Conservation (phyloP, 2,329 filamentous ascomycete genomes). For the Phoma sp. region DNA sequence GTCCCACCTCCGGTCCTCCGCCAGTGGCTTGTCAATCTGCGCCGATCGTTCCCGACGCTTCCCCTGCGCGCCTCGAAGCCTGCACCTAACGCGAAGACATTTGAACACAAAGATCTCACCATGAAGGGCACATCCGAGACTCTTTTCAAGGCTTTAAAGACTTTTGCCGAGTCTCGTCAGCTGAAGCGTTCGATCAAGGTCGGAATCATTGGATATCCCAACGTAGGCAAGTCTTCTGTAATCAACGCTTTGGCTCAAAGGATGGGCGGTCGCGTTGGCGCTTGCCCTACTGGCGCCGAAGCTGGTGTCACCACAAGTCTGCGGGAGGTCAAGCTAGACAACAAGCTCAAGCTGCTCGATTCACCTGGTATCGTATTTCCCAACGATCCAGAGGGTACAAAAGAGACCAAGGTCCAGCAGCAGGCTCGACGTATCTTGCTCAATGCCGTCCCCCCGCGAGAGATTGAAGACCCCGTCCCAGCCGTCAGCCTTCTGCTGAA, state of each 20-base stretch:
- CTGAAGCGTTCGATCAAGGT: conserved; percentile 90
- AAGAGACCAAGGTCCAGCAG: conserved; percentile 68
- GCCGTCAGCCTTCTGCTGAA: conserved; percentile 85
- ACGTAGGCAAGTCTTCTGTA: conserved; percentile 94
- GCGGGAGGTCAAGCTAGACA: conserved; percentile 90
- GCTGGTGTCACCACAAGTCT: conserved; percentile 90
- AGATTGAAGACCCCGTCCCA: conserved; percentile 90
- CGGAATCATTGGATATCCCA: conserved; percentile 93
- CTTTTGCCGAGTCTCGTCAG: conserved; percentile 80
- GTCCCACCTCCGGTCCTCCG: conserved; percentile 82
- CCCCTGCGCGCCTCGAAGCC: conserved; percentile 84
- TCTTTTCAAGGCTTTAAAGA: conserved; percentile 87
- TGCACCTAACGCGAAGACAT: conserved; percentile 84
- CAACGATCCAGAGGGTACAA: conserved; percentile 57
- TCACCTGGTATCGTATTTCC: conserved; percentile 96
- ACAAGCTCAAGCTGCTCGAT: conserved; percentile 90
- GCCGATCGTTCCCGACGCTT: conserved; percentile 88
- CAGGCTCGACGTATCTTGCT: conserved; percentile 82
- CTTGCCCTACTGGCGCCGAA: conserved; percentile 88
- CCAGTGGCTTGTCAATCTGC: conserved; percentile 82
- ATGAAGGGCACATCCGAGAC: conserved; percentile 84
- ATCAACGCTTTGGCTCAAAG: conserved; percentile 89
- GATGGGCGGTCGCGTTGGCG: conserved; percentile 70
- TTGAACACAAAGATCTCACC: conserved; percentile 89
- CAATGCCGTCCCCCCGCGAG: conserved; percentile 90